These are phyloP conservation scores for Cystobasidium ongulense DNA, from an alignment of 768 basidiomycete genomes.

Conservation along the genomic window DNA sequence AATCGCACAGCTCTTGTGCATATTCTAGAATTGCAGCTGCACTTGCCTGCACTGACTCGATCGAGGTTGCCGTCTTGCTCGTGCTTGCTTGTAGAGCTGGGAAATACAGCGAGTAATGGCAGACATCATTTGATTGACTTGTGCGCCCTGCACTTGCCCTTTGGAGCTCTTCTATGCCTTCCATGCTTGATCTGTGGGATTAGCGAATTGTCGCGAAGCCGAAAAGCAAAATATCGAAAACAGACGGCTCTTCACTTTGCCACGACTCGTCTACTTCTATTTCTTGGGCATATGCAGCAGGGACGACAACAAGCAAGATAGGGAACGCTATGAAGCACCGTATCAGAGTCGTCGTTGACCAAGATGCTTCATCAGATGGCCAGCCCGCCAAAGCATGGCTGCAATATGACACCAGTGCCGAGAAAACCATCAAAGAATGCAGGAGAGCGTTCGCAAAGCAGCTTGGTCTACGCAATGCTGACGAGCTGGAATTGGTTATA, in stretches of 20 bases:
- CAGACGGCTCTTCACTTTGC: background rate
- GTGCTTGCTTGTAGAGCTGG: background rate
- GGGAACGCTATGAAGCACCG: background rate
- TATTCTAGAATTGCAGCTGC: slow-evolving; percentile 1
- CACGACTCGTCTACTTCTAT: background rate
- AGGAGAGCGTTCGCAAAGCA: slow-evolving; percentile 9
- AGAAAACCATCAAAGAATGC: background rate
- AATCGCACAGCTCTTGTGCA: slow-evolving; percentile 21
- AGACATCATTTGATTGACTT: slow-evolving; percentile 11
- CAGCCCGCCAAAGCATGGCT: slow-evolving; percentile 19
- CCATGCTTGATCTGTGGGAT: background rate
- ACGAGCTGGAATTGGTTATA: background rate
- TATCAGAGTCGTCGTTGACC: background rate
- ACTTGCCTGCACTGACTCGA: background rate
- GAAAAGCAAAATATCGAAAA: background rate
- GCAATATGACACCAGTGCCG: background rate
- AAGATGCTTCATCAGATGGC: background rate
- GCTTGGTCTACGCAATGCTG: background rate
- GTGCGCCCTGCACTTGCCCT: background rate
- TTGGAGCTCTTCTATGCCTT: slow-evolving; percentile 2
- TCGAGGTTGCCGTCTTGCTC: background rate
- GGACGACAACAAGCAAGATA: background rate
- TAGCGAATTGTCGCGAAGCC: background rate
- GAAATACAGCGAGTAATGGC: background rate
- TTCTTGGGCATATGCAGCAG: background rate